Evolutionary conservation across 495 filamentous ascomycete genomes (phyloP), one percentile per base, ranked within the genome.

Genomic region (Lasiosphaeria hispida): DNA sequence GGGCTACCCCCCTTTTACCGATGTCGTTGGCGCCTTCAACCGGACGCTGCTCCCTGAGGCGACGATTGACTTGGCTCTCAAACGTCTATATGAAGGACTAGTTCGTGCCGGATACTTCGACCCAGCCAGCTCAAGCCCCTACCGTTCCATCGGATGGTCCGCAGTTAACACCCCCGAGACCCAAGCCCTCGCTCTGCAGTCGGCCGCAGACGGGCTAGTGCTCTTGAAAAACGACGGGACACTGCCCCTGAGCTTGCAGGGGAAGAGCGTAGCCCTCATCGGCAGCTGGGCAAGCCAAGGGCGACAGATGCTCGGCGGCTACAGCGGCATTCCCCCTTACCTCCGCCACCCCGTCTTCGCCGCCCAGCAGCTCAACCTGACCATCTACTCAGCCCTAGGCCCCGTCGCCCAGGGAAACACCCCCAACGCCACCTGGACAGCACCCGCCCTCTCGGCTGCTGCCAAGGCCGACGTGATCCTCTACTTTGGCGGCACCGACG

Each of bases 391-490:
- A 19, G 69, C 63, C 42, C 56, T 48, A 7, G 72, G 71, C 0
- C 69, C 72, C 2, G 41, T 69, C 23, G 41, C 57, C 47, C 83
- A 83, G 7, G 60, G 57, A 44, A 80, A 80, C 0, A 69, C 79
- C 44, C 80, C 83, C 4, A 79, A 75, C 38, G 85, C 85, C 61
- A 75, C 77, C 61, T 74, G 86, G 8, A 80, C 82, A 4, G 75
- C 77, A 0, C 84, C 61, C 14, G 72, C 75, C 13, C 48, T 75
- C 4, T 57, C 60, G 3, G 69, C 68, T 6, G 75, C 75, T 0
- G 58, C 61, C 5, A 61, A 68, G 6, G 64, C 76, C 13, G 74
- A 77, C 43, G 63, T 68, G 4, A 71, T 77, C 34, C 42, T 78
- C 15, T 78, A 70, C 43, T 66, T 77, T 9, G 76, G 74, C 17